Evolutionary conservation across 257 asterid species (phyloP).

Genomic region (Parsonsia alboflavescens): DNA sequence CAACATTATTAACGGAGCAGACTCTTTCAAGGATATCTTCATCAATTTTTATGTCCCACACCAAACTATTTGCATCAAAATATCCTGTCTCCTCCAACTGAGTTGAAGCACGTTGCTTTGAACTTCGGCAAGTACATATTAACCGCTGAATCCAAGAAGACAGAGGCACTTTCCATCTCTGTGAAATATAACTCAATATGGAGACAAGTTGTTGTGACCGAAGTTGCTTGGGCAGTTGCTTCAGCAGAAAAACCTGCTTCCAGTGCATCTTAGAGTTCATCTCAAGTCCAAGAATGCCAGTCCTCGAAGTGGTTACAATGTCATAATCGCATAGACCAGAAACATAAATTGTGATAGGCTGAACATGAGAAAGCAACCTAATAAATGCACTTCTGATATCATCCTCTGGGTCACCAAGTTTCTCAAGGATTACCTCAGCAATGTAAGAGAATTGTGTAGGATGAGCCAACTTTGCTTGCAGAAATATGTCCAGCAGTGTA

Average conservation of each 20-base stretch:
- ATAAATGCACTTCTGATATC: constrained; percentile 57
- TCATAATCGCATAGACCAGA: constrained; percentile 62
- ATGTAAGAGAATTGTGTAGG: constrained; percentile 57
- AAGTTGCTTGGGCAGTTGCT: constrained; percentile 77
- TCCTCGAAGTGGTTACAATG: constrained; percentile 36
- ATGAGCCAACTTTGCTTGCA: constrained; percentile 80
- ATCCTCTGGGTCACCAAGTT: constrained; percentile 85
- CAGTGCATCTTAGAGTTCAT: constrained; percentile 50
- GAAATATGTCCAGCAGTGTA: constrained; percentile 60
- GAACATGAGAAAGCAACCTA: constrained; percentile 63
- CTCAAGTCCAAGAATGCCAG: constrained; percentile 40
- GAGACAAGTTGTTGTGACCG: constrained; percentile 95
- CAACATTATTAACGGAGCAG: constrained; percentile 71
- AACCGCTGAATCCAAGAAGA: constrained; percentile 94
- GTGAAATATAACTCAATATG: constrained; percentile 87
- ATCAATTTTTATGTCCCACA: constrained; percentile 67
- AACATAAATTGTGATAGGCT: constrained; percentile 61
- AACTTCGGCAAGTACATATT: constrained; percentile 56
- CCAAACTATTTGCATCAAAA: constrained; percentile 48
- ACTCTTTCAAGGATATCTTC: constrained; percentile 67
- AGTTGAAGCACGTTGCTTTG: constrained; percentile 38
- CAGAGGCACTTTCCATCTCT: constrained; percentile 91
- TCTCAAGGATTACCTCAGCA: constrained; percentile 73
- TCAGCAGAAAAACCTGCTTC: constrained; percentile 89
- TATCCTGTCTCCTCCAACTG: constrained; percentile 61